Percentiles rank a stretch among this genome's conserved stretches.
Conservation (phyloP, 2,329 filamentous ascomycete species). For the Setomelanomma holmii region DNA sequence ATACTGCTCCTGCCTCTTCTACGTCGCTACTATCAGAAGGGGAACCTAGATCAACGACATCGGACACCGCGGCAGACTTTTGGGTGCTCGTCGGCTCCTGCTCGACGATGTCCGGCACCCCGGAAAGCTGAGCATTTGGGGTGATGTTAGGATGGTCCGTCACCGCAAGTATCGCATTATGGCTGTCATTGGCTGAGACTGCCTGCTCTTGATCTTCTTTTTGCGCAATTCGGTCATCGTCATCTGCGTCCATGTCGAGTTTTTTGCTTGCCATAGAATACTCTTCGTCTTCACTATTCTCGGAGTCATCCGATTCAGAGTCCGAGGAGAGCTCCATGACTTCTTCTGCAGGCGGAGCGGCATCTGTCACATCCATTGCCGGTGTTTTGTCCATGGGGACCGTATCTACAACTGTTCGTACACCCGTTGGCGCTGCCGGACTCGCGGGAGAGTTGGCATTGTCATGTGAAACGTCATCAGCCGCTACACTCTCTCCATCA, state of each 20-base stretch:
- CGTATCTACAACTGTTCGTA: too few relatives aligned
- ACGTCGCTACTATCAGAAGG: slow-evolving; percentile 14
- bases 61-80: slow-evolving; percentile 9
- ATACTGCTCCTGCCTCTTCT: not conserved
- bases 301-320: slow-evolving; percentile 10
- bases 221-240: not conserved
- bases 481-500: not conserved
- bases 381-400: not conserved
- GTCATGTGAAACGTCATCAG: not conserved
- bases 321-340: slow-evolving; percentile 21
- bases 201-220: not conserved
- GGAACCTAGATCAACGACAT: slow-evolving; percentile 34
- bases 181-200: not conserved
- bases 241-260: not conserved
- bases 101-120: not conserved
- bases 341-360: slow-evolving; percentile 1
- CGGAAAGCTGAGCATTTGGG: too few relatives aligned
- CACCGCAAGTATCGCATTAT: not conserved
- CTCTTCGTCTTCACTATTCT: slow-evolving; percentile 4
- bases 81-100: slow-evolving; percentile 2
- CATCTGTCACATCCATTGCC: not conserved
- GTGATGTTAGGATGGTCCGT: not conserved
- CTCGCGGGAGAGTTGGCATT: not conserved
- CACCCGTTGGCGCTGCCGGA: not conserved
- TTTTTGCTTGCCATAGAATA: not conserved